phyloP scores from a whole-genome alignment of 208 protist species.

The Wallacemonas sp. region DNA sequence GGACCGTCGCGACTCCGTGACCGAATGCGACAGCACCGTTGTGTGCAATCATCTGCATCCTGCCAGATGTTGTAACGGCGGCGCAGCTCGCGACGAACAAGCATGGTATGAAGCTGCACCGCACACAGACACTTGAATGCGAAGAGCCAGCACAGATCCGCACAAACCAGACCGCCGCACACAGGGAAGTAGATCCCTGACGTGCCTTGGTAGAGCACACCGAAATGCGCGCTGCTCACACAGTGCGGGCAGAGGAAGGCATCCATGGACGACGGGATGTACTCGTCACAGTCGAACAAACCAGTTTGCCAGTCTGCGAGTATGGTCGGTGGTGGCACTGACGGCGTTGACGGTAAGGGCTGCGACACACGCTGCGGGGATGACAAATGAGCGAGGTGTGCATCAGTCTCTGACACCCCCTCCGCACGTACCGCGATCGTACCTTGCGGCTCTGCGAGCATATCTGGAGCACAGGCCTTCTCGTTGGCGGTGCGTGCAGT shows the following conservation, averaged over 20 bases:
- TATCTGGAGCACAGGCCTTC: too few relatives aligned
- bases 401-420: too few relatives aligned
- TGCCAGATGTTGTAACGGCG: conserved; percentile 23
- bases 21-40: neutral
- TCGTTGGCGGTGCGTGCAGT: too few relatives aligned
- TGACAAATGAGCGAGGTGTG: too few relatives aligned
- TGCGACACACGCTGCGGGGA: too few relatives aligned
- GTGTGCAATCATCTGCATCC: neutral
- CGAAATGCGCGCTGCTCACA: conserved; percentile 27
- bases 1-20: too few relatives aligned
- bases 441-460: too few relatives aligned
- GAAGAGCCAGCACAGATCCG: conserved; percentile 12
- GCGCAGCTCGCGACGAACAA: conserved; percentile 21
- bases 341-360: neutral
- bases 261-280: conserved; percentile 17
- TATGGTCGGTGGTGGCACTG: neutral
- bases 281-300: conserved; percentile 15
- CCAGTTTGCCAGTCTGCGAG: conserved; percentile 19
- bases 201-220: conserved; percentile 14
- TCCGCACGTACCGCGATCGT: too few relatives aligned
- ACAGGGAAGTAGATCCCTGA: conserved; percentile 16
- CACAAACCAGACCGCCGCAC: conserved; percentile 10
- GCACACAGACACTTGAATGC: conserved; percentile 13
- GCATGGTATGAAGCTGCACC: conserved; percentile 15
- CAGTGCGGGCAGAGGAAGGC: conserved; percentile 21